Percentiles rank a stretch among this genome's conserved stretches.
These are phyloP conservation scores for Spathaspora girioi DNA, from an alignment of 805 yeast species.

Conservation along the genomic window DNA sequence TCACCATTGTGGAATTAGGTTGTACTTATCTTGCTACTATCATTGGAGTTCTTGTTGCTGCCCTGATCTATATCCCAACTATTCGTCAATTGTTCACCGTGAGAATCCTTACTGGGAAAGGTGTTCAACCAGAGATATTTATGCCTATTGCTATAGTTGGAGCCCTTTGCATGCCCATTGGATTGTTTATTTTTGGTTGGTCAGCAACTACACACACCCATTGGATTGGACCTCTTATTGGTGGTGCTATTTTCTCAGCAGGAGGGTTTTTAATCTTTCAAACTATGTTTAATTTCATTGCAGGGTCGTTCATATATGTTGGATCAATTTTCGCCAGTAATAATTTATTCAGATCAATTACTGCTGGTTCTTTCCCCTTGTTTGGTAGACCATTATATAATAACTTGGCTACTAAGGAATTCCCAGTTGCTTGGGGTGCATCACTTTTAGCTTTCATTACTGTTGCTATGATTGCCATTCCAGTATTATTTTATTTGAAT, in stretches of 20 bases:
- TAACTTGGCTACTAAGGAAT: slow-evolving; percentile 45
- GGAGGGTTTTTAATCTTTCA: slow-evolving; percentile 50
- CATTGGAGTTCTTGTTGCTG: slow-evolving; percentile 48
- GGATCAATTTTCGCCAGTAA: slow-evolving; percentile 63
- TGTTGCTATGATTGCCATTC: slow-evolving; percentile 44
- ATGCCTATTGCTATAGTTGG: slow-evolving; percentile 41
- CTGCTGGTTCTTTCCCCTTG: slow-evolving; percentile 61
- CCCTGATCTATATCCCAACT: slow-evolving; percentile 21
- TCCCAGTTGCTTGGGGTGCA: slow-evolving; percentile 60
- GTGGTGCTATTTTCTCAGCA: slow-evolving; percentile 36
- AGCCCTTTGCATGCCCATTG: slow-evolving; percentile 37
- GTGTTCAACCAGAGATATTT: slow-evolving; percentile 39
- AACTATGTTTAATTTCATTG: slow-evolving; percentile 47
- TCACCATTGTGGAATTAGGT: slow-evolving; percentile 49
- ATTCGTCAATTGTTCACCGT: slow-evolving; percentile 20
- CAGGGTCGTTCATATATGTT: slow-evolving; percentile 45
- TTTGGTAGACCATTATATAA: slow-evolving; percentile 60
- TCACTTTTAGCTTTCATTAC: slow-evolving; percentile 43
- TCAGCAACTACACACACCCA: slow-evolving; percentile 36
- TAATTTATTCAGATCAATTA: slow-evolving; percentile 45
- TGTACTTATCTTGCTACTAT: slow-evolving; percentile 40
- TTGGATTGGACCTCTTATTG: slow-evolving; percentile 50
- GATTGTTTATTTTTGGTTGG: slow-evolving; percentile 50
- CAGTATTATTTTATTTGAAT: slow-evolving; percentile 40
- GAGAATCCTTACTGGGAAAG: slow-evolving; percentile 15